These are phyloP conservation scores for Rhodotorula sp. DNA, from an alignment of 1,284 basidiomycete species.

Conservation along the genomic window DNA sequence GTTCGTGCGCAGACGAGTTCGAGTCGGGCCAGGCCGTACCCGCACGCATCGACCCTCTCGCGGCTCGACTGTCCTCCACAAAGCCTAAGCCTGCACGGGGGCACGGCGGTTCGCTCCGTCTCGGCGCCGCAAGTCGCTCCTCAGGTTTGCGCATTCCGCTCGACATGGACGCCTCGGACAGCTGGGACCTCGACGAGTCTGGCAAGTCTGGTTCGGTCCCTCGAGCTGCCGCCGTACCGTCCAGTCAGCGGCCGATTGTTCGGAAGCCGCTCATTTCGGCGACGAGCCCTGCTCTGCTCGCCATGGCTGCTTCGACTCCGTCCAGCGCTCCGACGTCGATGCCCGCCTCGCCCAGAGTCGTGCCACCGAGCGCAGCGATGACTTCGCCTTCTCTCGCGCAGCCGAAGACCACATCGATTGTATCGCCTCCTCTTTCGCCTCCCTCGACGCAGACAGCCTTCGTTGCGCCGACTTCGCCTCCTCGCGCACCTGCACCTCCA, in stretches of 20 bases:
- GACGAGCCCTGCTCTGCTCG: background rate
- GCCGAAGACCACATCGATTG: background rate
- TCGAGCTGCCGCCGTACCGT: background rate
- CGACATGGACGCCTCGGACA: constrained; percentile 39
- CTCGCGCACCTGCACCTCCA: background rate
- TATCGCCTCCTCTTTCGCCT: background rate
- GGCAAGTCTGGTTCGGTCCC: background rate
- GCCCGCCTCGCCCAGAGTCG: background rate
- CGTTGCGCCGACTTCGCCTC: background rate
- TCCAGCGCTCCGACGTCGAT: background rate
- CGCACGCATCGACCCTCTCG: constrained; percentile 26
- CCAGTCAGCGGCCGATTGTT: constrained; percentile 14
- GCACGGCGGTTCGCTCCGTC: background rate
- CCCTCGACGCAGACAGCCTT: background rate
- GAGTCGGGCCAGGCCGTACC: constrained; percentile 33
- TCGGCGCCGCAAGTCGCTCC: background rate
- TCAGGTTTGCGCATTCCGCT: constrained; percentile 1
- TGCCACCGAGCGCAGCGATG: background rate
- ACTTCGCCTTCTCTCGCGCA: background rate
- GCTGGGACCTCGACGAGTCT: constrained; percentile 33
- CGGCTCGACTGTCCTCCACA: constrained; percentile 22
- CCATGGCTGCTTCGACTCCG: too few relatives aligned
- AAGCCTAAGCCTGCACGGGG: constrained; percentile 18
- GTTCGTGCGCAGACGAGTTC: constrained; percentile 32
- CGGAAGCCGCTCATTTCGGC: background rate